Evolutionary conservation across 2,329 filamentous ascomycete genomes (phyloP), one percentile per base, ranked within the genome.

Genomic region (Fusarium xyrophilum): DNA sequence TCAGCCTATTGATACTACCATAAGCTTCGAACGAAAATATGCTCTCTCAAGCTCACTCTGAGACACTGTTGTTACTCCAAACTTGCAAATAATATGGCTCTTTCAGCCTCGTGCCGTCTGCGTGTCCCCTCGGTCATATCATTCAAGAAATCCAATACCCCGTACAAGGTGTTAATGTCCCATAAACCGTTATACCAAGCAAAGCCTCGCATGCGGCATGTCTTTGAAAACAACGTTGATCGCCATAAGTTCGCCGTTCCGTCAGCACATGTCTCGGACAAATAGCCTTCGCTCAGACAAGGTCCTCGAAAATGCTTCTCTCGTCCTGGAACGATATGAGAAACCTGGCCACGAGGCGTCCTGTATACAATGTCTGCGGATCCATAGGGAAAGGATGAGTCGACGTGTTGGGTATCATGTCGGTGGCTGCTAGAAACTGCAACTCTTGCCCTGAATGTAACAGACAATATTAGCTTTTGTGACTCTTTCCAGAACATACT

Each of bases 251-350:
- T 42, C 53, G 30, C 46, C 54, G 30, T 51, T 42, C 55, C 53
- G 23, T 53, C 57, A 57, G 48, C 44, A 56, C 36, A 64, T 71
- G 68, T 69, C 70, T 73, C 70, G 56, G 55, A 58, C 62, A 56
- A 56, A 71, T 55, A 36, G 36, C 28, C 40, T 30, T 58, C 46
- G 64, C 27, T 68, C 46, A 71, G 46, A 50, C 56, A 57, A 53
- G 52, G 40, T 74, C 73, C 21, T 77, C 83, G 63, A 85, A 84
- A 21, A 86, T 80, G 60, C 79, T 79, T 69, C 79, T 80, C 70
- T 85, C 83, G 61, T 85, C 79, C 5, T 77, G 78, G 69, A 88
- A 88, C 0, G 85, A 87, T 25, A 87, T 76, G 57, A 88, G 69
- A 71, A 88, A 88, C 72, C 83, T 83, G 54, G 85, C 79, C 56